Base-by-base conservation (phyloP, 2,329 filamentous ascomycete genomes). In the Alternaria angustiovoidea region DNA sequence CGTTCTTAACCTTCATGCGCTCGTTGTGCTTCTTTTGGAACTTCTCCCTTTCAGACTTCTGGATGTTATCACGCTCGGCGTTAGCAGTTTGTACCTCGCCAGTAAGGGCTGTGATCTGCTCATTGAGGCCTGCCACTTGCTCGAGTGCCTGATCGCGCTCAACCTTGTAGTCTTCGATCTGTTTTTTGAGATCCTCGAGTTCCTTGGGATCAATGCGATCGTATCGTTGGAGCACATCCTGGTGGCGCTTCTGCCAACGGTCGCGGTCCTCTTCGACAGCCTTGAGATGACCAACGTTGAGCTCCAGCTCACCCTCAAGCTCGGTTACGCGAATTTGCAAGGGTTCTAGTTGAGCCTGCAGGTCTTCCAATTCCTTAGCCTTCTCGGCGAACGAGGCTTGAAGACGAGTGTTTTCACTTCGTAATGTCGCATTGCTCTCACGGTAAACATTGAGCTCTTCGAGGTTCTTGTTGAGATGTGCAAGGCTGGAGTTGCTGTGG, bases 371-470 rank as follows among this genome's bases (percentile, higher is more conserved):
- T 72, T 89, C 91, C 65, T 86, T 84, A 20, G 86, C 87, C 81
- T 93, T 95, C 71, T 93, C 90, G 0, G 87, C 82, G 24, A 97
- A 84, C 65, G 92, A 89, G 12, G 88, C 84, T 68, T 95, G 91
- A 2, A 92, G 88, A 70, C 93, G 90, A 56, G 91, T 88, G 61
- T 91, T 89, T 75, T 99, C 94, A 68, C 91, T 93, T 43, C 96
- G 91, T 16, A 99, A 85, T 1, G 94, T 95, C 57, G 91, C 91
- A 69, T 92, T 97, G 81, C 94, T 97, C 80, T 99, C 95, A 11
- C 95, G 91, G 83, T 96, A 96, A 16, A 97, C 84, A 71, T 99
- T 99, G 61, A 99, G 87, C 78, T 99, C 93, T 72, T 96, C 95
- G 62, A 99, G 87, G 65, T 96, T 97, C 66, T 96, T 90, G 88